Evolutionary conservation across 2,329 filamentous ascomycete genomes (phyloP).

Genomic region (Colletotrichum falcatum): DNA sequence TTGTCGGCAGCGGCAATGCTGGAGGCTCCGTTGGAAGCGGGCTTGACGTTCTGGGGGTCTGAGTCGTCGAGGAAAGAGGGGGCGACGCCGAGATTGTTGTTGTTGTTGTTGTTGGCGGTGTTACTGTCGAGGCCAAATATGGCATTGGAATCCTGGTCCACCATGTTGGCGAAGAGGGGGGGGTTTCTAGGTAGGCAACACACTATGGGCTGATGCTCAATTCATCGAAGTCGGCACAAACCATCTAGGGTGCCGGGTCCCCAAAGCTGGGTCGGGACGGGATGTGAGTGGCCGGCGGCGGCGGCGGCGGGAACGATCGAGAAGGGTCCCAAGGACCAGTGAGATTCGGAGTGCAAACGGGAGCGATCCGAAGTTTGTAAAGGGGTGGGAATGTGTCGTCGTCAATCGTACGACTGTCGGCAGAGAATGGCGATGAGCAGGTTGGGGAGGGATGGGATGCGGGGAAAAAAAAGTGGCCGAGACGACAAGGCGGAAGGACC

Average conservation of each 20-base stretch:
- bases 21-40: conserved; percentile 35
- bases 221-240: conserved; percentile 36
- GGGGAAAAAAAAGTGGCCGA: conserved; percentile 15
- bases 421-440: conserved; percentile 20
- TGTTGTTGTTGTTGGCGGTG: too few species aligned
- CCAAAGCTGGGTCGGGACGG: conserved; percentile 25
- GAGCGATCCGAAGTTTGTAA: background rate
- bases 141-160: conserved; percentile 55
- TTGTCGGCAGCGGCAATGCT: conserved; percentile 43
- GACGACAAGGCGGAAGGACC: conserved; percentile 18
- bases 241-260: conserved; percentile 17
- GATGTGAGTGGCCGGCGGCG: conserved; percentile 30
- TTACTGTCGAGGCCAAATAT: conserved; percentile 61
- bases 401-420: conserved; percentile 3
- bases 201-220: conserved; percentile 44
- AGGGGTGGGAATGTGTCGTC: background rate
- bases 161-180: conserved; percentile 51
- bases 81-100: conserved; percentile 49
- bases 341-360: background rate
- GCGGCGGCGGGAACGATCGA: conserved; percentile 27
- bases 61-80: conserved; percentile 50
- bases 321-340: conserved; percentile 21
- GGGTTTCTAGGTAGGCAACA: conserved; percentile 36
- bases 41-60: conserved; percentile 42
- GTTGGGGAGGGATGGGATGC: conserved; percentile 18